phyloP scores from a whole-genome alignment of 106 monocot species.

The Dendrobium huoshanense region DNA sequence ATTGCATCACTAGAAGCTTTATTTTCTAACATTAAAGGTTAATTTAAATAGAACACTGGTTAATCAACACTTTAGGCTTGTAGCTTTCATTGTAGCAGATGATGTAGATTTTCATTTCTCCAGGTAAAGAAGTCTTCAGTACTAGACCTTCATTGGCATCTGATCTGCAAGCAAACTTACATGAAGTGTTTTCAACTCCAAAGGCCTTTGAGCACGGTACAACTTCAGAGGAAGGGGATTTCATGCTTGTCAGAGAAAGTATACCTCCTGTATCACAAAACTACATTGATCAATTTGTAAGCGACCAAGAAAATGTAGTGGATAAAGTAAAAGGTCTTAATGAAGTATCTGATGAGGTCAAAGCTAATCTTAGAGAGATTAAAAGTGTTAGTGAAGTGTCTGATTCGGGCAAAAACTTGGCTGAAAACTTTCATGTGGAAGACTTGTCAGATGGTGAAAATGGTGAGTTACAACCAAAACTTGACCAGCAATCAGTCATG shows the following conservation, averaged over 20 bases:
- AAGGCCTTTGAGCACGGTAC: background rate
- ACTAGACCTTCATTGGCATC: slow-evolving; percentile 18
- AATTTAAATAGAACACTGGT: background rate
- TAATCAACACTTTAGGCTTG: background rate
- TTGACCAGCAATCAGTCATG: background rate
- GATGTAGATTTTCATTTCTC: background rate
- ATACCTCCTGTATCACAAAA: background rate
- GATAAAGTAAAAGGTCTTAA: too few species aligned
- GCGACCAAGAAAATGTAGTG: too few species aligned
- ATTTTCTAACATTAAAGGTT: slow-evolving; percentile 12
- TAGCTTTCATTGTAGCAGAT: background rate
- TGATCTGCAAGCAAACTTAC: slow-evolving; percentile 10
- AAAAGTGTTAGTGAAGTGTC: background rate
- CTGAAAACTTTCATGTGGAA: background rate
- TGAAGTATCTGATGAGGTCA: background rate
- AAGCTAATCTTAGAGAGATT: background rate
- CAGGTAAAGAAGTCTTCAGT: slow-evolving; percentile 16
- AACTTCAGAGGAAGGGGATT: background rate
- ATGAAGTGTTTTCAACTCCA: slow-evolving; percentile 15
- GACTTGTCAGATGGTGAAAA: background rate
- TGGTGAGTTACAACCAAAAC: background rate
- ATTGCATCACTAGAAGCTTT: slow-evolving; percentile 22
- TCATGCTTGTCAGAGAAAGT: background rate
- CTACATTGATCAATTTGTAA: background rate
- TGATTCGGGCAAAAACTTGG: background rate